These are phyloP conservation scores for Marsdenia floribunda DNA, from an alignment of 257 asterid species.

Conservation along the genomic window DNA sequence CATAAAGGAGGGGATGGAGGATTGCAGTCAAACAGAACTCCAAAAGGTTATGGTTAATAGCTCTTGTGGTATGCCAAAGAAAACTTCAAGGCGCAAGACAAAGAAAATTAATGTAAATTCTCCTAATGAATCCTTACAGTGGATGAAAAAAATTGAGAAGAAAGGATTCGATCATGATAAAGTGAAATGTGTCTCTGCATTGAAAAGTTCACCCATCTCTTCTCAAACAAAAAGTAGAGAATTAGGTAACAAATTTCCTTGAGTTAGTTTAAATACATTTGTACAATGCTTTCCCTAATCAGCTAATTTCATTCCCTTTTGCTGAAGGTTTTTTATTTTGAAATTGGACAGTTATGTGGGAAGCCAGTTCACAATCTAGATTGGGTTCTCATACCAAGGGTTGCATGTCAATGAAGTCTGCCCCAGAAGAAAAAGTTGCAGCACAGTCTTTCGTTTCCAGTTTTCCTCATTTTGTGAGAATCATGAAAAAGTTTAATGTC, in stretches of 20 bases:
- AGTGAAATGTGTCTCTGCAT: constrained; percentile 13
- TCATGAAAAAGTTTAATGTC: constrained; percentile 87
- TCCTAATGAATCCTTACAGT: constrained; percentile 22
- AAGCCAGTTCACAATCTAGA: constrained; percentile 42
- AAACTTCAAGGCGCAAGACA: constrained; percentile 39
- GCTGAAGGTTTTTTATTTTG: constrained; percentile 14
- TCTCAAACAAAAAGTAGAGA: constrained; percentile 34
- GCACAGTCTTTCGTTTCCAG: constrained; percentile 67
- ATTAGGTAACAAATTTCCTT: constrained; percentile 36
- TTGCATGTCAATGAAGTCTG: constrained; percentile 83
- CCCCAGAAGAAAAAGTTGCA: constrained; percentile 90
- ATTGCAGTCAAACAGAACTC: constrained; percentile 37
- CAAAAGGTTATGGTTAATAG: constrained; percentile 32
- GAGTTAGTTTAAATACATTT: constrained; percentile 6
- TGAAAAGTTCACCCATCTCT: constrained; percentile 26
- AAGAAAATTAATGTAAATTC: constrained; percentile 39
- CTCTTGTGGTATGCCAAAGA: constrained; percentile 28
- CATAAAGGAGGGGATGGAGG: constrained; percentile 48
- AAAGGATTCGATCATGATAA: constrained; percentile 21
- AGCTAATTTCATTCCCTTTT: constrained; percentile 4
- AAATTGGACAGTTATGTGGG: constrained; percentile 40
- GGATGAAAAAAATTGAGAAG: constrained; percentile 14
- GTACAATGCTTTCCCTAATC: not conserved
- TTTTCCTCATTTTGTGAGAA: constrained; percentile 78
- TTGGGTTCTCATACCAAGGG: constrained; percentile 65